Percentiles rank a stretch among this genome's conserved stretches.
Conservation (phyloP, 345 rosid species). For the Bruguiera gymnorhiza region DNA sequence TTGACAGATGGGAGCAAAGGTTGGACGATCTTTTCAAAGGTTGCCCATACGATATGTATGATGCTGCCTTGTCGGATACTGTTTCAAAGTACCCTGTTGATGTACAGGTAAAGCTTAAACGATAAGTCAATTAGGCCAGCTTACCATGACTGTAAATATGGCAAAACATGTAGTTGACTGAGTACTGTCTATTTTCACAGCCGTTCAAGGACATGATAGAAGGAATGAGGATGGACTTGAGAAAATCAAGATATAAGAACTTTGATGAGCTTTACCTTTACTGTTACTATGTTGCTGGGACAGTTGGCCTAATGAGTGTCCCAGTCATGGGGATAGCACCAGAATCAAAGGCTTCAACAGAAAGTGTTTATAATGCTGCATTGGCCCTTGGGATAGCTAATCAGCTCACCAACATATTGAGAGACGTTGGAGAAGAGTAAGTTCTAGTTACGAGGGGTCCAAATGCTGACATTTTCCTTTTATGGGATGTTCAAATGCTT, state of each 20-base stretch:
- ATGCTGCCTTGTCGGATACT: slow-evolving; percentile 47
- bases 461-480: background rate
- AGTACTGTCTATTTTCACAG: slow-evolving; percentile 16
- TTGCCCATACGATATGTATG: slow-evolving; percentile 43
- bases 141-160: background rate
- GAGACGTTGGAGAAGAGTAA: slow-evolving; percentile 64
- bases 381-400: slow-evolving; percentile 53
- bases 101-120: slow-evolving; percentile 34
- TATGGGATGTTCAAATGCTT: background rate
- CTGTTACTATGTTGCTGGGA: slow-evolving; percentile 56
- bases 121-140: background rate
- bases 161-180: background rate
- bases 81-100: slow-evolving; percentile 48
- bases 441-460: slow-evolving; percentile 3
- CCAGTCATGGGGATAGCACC: slow-evolving; percentile 56
- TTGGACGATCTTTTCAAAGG: slow-evolving; percentile 44
- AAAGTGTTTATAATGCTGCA: slow-evolving; percentile 48
- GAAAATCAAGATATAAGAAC: slow-evolving; percentile 39
- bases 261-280: slow-evolving; percentile 58
- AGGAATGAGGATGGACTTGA: slow-evolving; percentile 48
- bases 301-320: slow-evolving; percentile 54
- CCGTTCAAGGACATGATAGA: slow-evolving; percentile 59
- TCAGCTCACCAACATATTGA: slow-evolving; percentile 55
- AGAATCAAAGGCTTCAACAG: slow-evolving; percentile 45
- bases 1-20: slow-evolving; percentile 48